These are phyloP conservation scores for Vachellia pachyceras DNA, from an alignment of 306 rosid species.

Conservation along the genomic window DNA sequence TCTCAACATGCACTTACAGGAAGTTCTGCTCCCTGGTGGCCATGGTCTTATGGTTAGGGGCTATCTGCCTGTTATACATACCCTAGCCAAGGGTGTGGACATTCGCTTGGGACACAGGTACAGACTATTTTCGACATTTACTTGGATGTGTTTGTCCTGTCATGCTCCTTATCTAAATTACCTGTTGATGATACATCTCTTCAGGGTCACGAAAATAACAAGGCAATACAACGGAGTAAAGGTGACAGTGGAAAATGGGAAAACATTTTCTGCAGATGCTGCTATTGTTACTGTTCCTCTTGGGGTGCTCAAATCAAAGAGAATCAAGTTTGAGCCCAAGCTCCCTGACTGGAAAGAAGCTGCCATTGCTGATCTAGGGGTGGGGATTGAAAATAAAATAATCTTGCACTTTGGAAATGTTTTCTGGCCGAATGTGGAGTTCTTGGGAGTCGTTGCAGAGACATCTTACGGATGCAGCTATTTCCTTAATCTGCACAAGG, in stretches of 20 bases:
- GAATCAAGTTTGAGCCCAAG: slow-evolving; percentile 83
- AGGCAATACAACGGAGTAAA: slow-evolving; percentile 81
- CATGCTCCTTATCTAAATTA: slow-evolving; percentile 33
- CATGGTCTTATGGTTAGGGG: slow-evolving; percentile 99
- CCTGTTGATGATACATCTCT: slow-evolving; percentile 32
- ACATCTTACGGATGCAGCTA: slow-evolving; percentile 97
- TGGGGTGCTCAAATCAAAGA: slow-evolving; percentile 85
- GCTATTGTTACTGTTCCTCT: slow-evolving; percentile 87
- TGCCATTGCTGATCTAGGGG: slow-evolving; percentile 88
- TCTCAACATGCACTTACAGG: slow-evolving; percentile 55
- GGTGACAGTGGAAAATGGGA: slow-evolving; percentile 79
- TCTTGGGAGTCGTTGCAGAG: slow-evolving; percentile 94
- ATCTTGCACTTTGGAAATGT: slow-evolving; percentile 87
- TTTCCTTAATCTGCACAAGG: slow-evolving; percentile 99
- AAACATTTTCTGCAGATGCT: slow-evolving; percentile 89
- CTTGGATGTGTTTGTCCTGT: slow-evolving; percentile 8
- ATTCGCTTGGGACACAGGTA: slow-evolving; percentile 89
- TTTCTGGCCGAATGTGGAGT: slow-evolving; percentile 99
- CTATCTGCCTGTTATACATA: slow-evolving; percentile 87
- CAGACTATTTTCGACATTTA: not conserved
- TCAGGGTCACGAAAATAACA: slow-evolving; percentile 80
- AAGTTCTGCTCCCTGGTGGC: slow-evolving; percentile 96
- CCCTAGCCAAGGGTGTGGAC: slow-evolving; percentile 95
- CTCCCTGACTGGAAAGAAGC: slow-evolving; percentile 98
- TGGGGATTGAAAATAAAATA: slow-evolving; percentile 93